Evolutionary conservation across 2,329 filamentous ascomycete species (phyloP), one percentile per base, ranked within the genome.

Genomic region (Penicillium hordei): DNA sequence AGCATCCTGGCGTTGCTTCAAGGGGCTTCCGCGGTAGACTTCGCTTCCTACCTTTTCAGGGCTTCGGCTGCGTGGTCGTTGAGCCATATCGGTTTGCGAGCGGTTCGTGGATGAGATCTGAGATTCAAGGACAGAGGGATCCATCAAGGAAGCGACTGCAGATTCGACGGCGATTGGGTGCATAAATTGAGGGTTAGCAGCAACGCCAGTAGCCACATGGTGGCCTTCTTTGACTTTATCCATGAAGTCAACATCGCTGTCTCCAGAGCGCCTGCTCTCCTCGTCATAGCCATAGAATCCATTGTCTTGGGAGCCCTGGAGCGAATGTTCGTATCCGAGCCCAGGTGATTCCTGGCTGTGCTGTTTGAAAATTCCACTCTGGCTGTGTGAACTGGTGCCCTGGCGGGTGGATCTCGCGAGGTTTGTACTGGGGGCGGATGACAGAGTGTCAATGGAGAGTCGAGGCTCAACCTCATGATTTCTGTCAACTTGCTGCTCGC

Each of bases 71-170:
- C 63, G 65, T 4, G 63, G 59, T 71, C 57, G 82, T 76, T 66
- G 79, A 65, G 57, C 76, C 61, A 58, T 68, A 66, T 61, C 75
- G 64, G 60, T 81, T 52, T 70, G 68, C 9, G 75, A 82, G 27
- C 83, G 80, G 60, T 82, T 79, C 19, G 65, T 70, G 29, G 77
- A 79, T 25, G 77, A 76, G 33, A 79, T 80, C 10, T 80, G 81
- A 15, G 76, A 78, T 3, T 86, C 93, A 52, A 96, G 71, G 13
- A 88, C 84, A 2, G 91, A 95, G 0, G 91, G 93, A 19, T 92
- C 91, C 66, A 94, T 89, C 7, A 97, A 79, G 17, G 93, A 97
- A 8, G 93, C 93, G 12, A 97, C 93, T 10, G 89, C 90, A 15
- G 93, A 97, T 74, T 97, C 93, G 0, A 96, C 87, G 2, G 84